Conservation (phyloP, 148 eudicot genomes). For the Polygonum aviculare region DNA sequence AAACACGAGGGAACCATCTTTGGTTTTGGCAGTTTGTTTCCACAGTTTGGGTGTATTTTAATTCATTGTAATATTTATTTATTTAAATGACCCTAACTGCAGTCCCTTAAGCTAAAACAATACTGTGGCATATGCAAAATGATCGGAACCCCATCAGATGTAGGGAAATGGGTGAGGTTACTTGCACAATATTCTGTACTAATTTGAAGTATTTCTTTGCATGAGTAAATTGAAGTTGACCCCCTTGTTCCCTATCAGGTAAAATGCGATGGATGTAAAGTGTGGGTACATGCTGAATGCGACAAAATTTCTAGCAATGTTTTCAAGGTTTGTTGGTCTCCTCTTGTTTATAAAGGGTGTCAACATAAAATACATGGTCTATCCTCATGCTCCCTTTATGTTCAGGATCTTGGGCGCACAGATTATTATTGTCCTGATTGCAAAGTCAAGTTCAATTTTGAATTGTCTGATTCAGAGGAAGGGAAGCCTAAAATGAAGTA, state of each 20-base stretch:
- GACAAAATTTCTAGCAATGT: slow-evolving; percentile 63
- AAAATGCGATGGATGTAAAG: slow-evolving; percentile 69
- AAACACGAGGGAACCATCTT: not conserved
- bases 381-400: slow-evolving; percentile 13
- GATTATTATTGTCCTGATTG: slow-evolving; percentile 83
- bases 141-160: slow-evolving; percentile 54
- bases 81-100: slow-evolving; percentile 12
- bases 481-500: slow-evolving; percentile 44
- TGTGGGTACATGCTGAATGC: slow-evolving; percentile 76
- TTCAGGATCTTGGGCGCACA: slow-evolving; percentile 49
- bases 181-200: not conserved
- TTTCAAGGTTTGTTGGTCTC: slow-evolving; percentile 38
- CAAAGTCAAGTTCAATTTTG: slow-evolving; percentile 70
- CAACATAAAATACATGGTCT: not conserved
- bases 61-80: not conserved
- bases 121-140: slow-evolving; percentile 74
- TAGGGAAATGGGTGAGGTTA: slow-evolving; percentile 63
- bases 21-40: not conserved
- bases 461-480: slow-evolving; percentile 68
- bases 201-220: not conserved
- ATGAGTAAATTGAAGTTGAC: not conserved
- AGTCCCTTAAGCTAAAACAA: slow-evolving; percentile 57
- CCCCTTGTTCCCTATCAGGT: slow-evolving; percentile 26
- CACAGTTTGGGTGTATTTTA: not conserved
- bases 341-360: not conserved